phyloP scores from a whole-genome alignment of 305 asterid species.

The Rubia balearica region DNA sequence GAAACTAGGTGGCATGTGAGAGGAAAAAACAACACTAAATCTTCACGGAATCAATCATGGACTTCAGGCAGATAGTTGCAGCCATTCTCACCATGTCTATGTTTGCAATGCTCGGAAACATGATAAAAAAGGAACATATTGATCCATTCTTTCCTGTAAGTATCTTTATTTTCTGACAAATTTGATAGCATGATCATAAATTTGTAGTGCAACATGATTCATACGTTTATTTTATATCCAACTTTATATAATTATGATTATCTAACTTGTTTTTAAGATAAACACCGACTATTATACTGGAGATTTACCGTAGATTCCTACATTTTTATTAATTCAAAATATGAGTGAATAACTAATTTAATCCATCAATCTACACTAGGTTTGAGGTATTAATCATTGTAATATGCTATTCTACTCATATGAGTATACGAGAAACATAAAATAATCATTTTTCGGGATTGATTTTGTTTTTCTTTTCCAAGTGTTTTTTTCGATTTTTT shows the following conservation, averaged over 20 bases:
- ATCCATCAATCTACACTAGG: neutral
- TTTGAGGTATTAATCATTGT: neutral
- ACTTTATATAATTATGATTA: neutral
- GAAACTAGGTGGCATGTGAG: neutral
- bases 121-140: constrained; percentile 69
- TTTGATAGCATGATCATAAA: neutral
- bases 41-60: constrained; percentile 23
- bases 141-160: constrained; percentile 49
- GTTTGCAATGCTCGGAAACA: constrained; percentile 71
- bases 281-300: neutral
- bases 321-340: too few relatives aligned
- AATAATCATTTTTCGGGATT: too few relatives aligned
- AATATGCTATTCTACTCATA: too few relatives aligned
- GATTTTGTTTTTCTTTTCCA: too few relatives aligned
- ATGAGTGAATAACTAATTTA: neutral
- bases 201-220: neutral
- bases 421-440: too few relatives aligned
- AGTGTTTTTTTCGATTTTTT: too few relatives aligned
- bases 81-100: constrained; percentile 61
- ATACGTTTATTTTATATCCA: neutral
- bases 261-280: neutral
- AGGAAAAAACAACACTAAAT: neutral
- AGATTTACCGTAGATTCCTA: neutral
- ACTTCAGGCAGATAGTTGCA: constrained; percentile 57
- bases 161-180: neutral